Evolutionary conservation across 1,139 yeast species (phyloP).

Genomic region (Kodamaea ohmeri): DNA sequence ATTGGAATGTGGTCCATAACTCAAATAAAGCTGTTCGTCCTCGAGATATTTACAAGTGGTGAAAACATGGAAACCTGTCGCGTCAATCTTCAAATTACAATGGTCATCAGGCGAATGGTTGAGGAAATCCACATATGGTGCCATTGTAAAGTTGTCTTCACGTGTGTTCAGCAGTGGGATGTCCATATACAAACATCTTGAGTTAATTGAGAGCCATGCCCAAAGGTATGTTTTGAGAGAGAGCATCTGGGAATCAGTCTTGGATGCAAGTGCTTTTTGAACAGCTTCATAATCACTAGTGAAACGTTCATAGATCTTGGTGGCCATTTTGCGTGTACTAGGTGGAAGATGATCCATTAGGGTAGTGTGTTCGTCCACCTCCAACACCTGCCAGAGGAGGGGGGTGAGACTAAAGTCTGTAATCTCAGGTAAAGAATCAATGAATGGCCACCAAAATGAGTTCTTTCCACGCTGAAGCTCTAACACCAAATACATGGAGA

Average conservation of each 20-base stretch:
- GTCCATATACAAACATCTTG: slow-evolving; percentile 83
- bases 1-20: slow-evolving; percentile 88
- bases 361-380: slow-evolving; percentile 22
- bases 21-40: slow-evolving; percentile 64
- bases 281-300: slow-evolving; percentile 36
- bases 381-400: slow-evolving; percentile 46
- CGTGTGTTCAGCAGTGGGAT: slow-evolving; percentile 49
- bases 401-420: slow-evolving; percentile 51
- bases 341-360: slow-evolving; percentile 40
- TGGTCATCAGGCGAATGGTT: slow-evolving; percentile 66
- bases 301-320: slow-evolving; percentile 38
- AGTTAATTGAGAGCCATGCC: slow-evolving; percentile 86
- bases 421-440: slow-evolving; percentile 53
- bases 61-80: slow-evolving; percentile 50
- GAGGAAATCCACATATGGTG: slow-evolving; percentile 85
- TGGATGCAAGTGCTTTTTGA: slow-evolving; percentile 18
- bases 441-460: slow-evolving; percentile 67
- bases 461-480: slow-evolving; percentile 36
- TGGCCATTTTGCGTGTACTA: slow-evolving; percentile 33
- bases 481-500: slow-evolving; percentile 46
- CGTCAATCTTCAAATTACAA: slow-evolving; percentile 49
- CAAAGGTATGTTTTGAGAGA: slow-evolving; percentile 42
- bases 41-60: slow-evolving; percentile 33
- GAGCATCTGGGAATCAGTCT: slow-evolving; percentile 12
- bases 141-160: slow-evolving; percentile 78